phyloP scores from a whole-genome alignment of 768 basidiomycete species.

The Agrocybe chaxingu region DNA sequence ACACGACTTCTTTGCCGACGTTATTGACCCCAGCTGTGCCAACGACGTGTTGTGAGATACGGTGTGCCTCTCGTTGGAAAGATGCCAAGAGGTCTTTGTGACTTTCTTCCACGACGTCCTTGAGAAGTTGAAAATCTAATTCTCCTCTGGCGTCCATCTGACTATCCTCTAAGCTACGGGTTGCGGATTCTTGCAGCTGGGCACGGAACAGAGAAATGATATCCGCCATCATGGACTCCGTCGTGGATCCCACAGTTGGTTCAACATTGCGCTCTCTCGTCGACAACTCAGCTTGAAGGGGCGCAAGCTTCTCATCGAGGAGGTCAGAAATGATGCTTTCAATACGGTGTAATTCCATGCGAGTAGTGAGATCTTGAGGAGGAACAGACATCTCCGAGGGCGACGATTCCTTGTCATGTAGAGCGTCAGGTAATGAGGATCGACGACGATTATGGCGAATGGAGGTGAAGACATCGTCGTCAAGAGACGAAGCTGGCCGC shows the following conservation, averaged over 20 bases:
- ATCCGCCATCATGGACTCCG: constrained; percentile 63
- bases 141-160: constrained; percentile 74
- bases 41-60: constrained; percentile 42
- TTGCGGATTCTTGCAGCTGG: constrained; percentile 63
- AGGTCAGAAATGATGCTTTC: constrained; percentile 62
- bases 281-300: constrained; percentile 38
- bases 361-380: constrained; percentile 47
- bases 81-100: constrained; percentile 56
- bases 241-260: constrained; percentile 36
- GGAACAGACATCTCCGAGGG: constrained; percentile 38
- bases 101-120: constrained; percentile 63
- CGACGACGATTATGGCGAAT: constrained; percentile 42
- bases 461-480: constrained; percentile 35
- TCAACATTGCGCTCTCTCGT: constrained; percentile 22
- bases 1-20: constrained; percentile 30
- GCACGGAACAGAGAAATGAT: constrained; percentile 65
- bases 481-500: constrained; percentile 16
- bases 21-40: constrained; percentile 16
- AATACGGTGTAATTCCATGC: constrained; percentile 56
- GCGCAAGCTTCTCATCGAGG: constrained; percentile 66
- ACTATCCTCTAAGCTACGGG: constrained; percentile 54
- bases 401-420: constrained; percentile 43
- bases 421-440: constrained; percentile 56
- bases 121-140: constrained; percentile 74
- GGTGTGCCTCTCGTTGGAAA: constrained; percentile 59